Evolutionary conservation across 257 asterid genomes (phyloP).

Genomic region (Solanum chmielewskii): DNA sequence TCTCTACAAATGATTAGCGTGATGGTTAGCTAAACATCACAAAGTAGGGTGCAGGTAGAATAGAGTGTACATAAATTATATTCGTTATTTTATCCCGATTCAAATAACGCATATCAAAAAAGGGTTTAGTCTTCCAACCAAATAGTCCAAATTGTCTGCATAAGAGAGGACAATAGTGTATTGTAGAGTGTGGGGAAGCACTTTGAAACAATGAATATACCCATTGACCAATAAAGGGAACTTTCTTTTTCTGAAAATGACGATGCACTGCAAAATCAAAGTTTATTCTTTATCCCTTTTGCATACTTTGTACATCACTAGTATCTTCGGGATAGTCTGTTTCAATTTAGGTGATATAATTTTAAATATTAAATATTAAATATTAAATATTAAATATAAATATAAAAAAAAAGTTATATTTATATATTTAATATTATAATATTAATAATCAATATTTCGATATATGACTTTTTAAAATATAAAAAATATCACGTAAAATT

Average conservation of each 20-base stretch:
- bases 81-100: rapidly evolving
- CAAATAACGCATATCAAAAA: not conserved
- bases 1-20: not conserved
- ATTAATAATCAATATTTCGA: too few species aligned
- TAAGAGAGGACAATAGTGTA: not conserved
- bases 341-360: rapidly evolving
- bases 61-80: too few species aligned
- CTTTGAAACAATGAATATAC: not conserved
- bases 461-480: too few species aligned
- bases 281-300: not conserved
- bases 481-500: too few species aligned
- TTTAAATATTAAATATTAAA: too few species aligned
- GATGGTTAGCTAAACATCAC: not conserved
- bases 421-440: too few species aligned
- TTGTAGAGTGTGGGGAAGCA: constrained; percentile 7
- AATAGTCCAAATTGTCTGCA: constrained; percentile 6
- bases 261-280: constrained; percentile 14
- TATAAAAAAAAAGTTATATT: too few species aligned
- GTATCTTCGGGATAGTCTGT: too few species aligned
- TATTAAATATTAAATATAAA: too few species aligned
- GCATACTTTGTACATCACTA: not conserved
- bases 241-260: constrained; percentile 9
- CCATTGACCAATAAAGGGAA: constrained; percentile 12
- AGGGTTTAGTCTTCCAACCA: not conserved
- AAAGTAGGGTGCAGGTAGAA: not conserved